These are phyloP conservation scores for Basidiobolus meristosporus DNA, from an alignment of 371 early-diverging fungal species.

Conservation along the genomic window DNA sequence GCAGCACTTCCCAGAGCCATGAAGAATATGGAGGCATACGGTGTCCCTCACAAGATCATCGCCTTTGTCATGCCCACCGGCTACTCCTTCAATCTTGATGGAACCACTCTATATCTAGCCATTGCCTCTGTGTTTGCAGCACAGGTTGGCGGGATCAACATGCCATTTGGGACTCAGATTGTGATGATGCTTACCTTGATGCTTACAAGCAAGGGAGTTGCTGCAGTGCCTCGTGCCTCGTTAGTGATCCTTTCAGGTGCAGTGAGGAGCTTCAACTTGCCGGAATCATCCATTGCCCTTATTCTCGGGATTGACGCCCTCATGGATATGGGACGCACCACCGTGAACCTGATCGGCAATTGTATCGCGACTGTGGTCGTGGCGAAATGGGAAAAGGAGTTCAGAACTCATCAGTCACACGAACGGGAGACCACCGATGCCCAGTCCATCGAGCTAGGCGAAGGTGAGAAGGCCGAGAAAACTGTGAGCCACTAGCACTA, in stretches of 20 bases:
- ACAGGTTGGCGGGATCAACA: constrained; percentile 35
- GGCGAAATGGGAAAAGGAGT: constrained; percentile 54
- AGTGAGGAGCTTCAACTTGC: constrained; percentile 27
- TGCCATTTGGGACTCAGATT: constrained; percentile 38
- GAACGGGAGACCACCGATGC: too few species aligned
- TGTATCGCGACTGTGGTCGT: constrained; percentile 53
- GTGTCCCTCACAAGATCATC: constrained; percentile 43
- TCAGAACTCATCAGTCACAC: too few species aligned
- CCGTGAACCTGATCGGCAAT: constrained; percentile 53
- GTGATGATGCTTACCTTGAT: constrained; percentile 52
- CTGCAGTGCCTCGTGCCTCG: constrained; percentile 61
- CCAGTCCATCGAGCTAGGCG: too few species aligned
- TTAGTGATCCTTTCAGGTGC: constrained; percentile 36
- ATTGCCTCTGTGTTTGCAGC: constrained; percentile 42
- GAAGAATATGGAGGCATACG: constrained; percentile 49
- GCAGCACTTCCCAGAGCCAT: constrained; percentile 59
- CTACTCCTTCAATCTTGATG: constrained; percentile 70
- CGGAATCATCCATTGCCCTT: constrained; percentile 25
- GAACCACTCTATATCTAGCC: constrained; percentile 55
- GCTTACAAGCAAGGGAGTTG: constrained; percentile 63
- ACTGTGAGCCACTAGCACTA: too few species aligned
- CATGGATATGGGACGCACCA: constrained; percentile 65
- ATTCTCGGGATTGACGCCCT: constrained; percentile 58
- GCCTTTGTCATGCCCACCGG: constrained; percentile 63
- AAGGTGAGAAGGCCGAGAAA: too few species aligned